Base-by-base conservation (phyloP, 1,139 yeast species). In the Blastobotrys buckinghamii region DNA sequence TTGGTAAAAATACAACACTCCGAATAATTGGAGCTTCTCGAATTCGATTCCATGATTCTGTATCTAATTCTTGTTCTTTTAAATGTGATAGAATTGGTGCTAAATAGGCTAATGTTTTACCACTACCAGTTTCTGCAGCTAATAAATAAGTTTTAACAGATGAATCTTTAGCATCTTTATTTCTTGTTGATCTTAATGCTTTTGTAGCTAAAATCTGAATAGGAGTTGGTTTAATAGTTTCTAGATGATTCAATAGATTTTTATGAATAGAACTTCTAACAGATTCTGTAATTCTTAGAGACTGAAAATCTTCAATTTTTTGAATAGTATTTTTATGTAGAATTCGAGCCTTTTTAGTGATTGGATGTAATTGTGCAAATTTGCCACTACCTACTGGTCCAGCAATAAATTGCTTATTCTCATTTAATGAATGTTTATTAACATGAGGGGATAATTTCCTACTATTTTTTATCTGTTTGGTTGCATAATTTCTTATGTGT, bases 111-210 rank as follows among this genome's bases (percentile, higher is more conserved):
- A 96, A 80, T 0, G 98, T 92, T 64, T 92, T 92, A 8, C 98
- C 97, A 0, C 95, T 84, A 0, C 97, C 98, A 0, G 98, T 92
- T 63, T 92, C 97, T 2, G 97, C 96, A 1, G 97, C 97, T 50
- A 92, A 66, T 2, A 95, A 80, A 68, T 81, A 88, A 0, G 84
- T 76, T 56, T 52, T 53, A 15, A 47, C 29, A 13, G 45, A 51
- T 16, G 45, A 47, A 2, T 55, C 49, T 55, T 45, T 42, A 22
- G 4, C 24, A 56, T 44, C 55, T 33, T 22, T 60, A 64, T 37
- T 66, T 57, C 59, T 72, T 51, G 54, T 60, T 4, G 65, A 57
- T 41, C 68, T 66, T 27, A 82, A 67, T 13, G 73, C 69, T 55
- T 78, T 79, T 34, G 79, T 73, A 1, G 83, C 77, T 7, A 82